phyloP scores from a whole-genome alignment of 1,284 basidiomycete genomes.

The Cutaneotrichosporon dermatis region DNA sequence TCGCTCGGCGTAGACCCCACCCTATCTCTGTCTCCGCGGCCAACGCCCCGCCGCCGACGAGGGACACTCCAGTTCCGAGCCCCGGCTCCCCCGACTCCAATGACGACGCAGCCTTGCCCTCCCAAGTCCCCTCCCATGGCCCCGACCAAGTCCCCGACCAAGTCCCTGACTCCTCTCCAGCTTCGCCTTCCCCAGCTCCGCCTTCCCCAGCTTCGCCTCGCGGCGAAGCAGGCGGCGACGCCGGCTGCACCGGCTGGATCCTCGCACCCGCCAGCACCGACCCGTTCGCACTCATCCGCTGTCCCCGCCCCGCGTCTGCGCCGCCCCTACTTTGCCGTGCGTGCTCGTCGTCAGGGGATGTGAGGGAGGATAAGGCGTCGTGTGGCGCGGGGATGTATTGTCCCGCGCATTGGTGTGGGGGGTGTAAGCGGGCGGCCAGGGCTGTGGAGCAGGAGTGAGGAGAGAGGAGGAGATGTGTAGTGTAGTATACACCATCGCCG shows the following conservation, averaged over 20 bases:
- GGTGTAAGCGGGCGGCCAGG: not conserved
- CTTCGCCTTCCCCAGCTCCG: not conserved
- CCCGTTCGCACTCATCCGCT: not conserved
- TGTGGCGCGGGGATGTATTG: not conserved
- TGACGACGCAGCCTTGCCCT: too few relatives aligned
- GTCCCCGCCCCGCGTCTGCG: not conserved
- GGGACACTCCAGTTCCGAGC: too few relatives aligned
- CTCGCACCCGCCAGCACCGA: not conserved
- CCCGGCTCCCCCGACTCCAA: too few relatives aligned
- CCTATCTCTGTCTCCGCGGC: not conserved
- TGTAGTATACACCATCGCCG: too few relatives aligned
- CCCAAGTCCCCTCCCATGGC: too few relatives aligned
- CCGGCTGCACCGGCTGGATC: not conserved
- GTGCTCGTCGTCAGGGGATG: not conserved
- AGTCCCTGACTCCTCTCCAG: not conserved
- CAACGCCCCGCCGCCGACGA: too few relatives aligned
- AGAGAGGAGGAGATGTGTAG: too few relatives aligned
- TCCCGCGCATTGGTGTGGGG: slow-evolving; percentile 4
- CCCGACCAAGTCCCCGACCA: too few relatives aligned
- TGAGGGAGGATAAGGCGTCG: not conserved
- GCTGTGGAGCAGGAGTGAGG: not conserved
- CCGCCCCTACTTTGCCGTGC: not conserved
- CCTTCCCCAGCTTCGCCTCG: too few relatives aligned
- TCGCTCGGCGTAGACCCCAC: not conserved
- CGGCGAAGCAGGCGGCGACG: not conserved